Evolutionary conservation across 805 yeast genomes (phyloP), one percentile per base, ranked within the genome.

Genomic region (Millerozyma miso): DNA sequence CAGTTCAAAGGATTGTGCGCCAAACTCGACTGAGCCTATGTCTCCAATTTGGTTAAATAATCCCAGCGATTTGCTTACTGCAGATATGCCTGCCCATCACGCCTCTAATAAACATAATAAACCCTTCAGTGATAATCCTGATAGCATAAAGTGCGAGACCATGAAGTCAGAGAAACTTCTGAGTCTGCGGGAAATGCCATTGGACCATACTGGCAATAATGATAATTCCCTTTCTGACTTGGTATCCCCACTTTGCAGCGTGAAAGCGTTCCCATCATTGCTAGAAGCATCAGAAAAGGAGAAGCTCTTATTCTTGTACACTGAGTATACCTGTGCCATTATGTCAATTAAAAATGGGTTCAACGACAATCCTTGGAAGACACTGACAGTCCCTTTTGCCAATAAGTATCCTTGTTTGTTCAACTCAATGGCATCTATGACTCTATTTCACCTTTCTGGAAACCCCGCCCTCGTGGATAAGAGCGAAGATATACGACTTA

Each of bases 321-420:
- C 67, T 1, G 55, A 58, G 18, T 66, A 67, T 46, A 68, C 73
- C 1, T 66, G 71, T 38, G 56, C 63, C 19, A 67, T 82, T 40
- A 71, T 83, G 77, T 77, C 85, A 4, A 79, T 82, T 43, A 80
- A 78, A 49, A 77, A 80, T 48, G 86, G 85, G 0, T 79, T 79
- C 0, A 60, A 74, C 2, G 86, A 81, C 47, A 82, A 83, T 51
- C 88, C 88, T 4, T 83, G 88, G 88, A 60, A 83, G 39, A 69
- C 73, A 6, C 52, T 75, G 33, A 60, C 81, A 38, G 57, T 81
- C 53, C 87, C 88, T 1, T 55, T 80, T 37, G 80, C 85, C 0
- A 51, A 63, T n/a, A 61, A 72, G 23, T 71, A 80, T 50, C 68
- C 81, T 1, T 83, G 81, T 10, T 60, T 83, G 44, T 76, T 75